Evolutionary conservation across 345 rosid genomes (phyloP), one percentile per base, ranked within the genome.

Genomic region (Arabidopsis suecica): DNA sequence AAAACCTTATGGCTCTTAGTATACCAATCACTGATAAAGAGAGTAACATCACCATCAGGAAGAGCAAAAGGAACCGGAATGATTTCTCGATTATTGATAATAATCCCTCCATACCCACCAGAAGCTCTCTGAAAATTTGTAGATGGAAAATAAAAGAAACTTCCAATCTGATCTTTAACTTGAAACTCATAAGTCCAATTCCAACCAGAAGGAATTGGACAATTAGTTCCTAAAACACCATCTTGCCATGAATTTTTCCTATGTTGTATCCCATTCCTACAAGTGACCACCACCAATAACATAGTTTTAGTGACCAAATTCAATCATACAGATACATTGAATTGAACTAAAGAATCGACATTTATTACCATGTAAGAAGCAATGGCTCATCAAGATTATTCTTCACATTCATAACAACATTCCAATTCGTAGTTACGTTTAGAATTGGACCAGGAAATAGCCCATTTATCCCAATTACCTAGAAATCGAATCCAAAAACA

Each of bases 221-320:
- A 91, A 82, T 89, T 93, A 36, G 98, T 88, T 66, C 96, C 98
- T 28, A 74, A 78, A 62, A 91, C 97, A 59, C 97, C 96, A 64
- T 93, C 97, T 80, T 91, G 93, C 98, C 98, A 89, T 69, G 93
- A 88, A 75, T 91, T 89, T 79, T 87, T 88, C 80, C 97, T 81
- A 34, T 86, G 88, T 41, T 93, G 96, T 70, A 89, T 38, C 3
- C 92, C 93, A 80, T 93, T 91, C 91, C 93, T 86, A 55, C 70
- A 76, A 28, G 12, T 13, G 66, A 47, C 42, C n/a, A 28, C 1
- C 32, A 22, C 38, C 20, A 20, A 34, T 49, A 8, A 59, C 25
- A 14, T 32, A 32, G 22, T 57, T 45, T 56, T 23, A 44, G 8
- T 7, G 9, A 63, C 1, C 10, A 38, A 28, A 45, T 36, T 36